Base-by-base conservation (phyloP, 768 basidiomycete genomes). In the Pleurotus giganteus region DNA sequence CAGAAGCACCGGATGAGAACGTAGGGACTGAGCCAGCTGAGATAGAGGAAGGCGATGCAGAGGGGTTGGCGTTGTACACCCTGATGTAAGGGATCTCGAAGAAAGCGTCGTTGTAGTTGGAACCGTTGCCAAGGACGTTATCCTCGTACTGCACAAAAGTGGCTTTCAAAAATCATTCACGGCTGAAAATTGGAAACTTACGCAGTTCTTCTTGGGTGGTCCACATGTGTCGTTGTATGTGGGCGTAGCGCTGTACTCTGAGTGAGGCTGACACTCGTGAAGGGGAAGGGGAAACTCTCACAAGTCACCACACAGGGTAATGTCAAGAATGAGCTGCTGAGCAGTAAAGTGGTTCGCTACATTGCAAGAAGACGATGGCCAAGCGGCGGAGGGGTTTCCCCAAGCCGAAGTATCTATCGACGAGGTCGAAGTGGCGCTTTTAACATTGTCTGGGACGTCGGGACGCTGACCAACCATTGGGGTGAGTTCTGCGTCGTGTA, bases 41-140 rank as follows among this genome's bases (percentile, higher is more conserved):
- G 12, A 51, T 7, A 11, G 49, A 34, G 1, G 49, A 31, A 24
- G 49, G 49, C 11, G 34, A 12, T 9, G 34, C 8, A n/a, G 31
- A n/a, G 5, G 49, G 31, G 32, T 51, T 37, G 3, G 49, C 49
- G 12, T 28, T 54, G 6, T 57, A 17, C 47, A 54, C 26, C 19
- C 81, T 74, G 59, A 88, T 68, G 58, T 79, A 82, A 31, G 71
- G 65, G 61, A 88, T 77, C 64, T 86, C 84, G 68, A 83, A 88
- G 64, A 77, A 82, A 0, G 82, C 82, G 17, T 73, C 65, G 58
- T 76, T 73, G 63, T 74, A 84, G 43, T 71, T 77, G 28, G 70
- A 65, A 5, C 75, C 76, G 2, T 74, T 62, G 24, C 77, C 76
- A 41, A 78, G 69, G 13, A 82, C 79, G 57, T 78, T 80, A 61